Conservation (phyloP, 768 basidiomycete genomes). For the Psilocybe azurescens region DNA sequence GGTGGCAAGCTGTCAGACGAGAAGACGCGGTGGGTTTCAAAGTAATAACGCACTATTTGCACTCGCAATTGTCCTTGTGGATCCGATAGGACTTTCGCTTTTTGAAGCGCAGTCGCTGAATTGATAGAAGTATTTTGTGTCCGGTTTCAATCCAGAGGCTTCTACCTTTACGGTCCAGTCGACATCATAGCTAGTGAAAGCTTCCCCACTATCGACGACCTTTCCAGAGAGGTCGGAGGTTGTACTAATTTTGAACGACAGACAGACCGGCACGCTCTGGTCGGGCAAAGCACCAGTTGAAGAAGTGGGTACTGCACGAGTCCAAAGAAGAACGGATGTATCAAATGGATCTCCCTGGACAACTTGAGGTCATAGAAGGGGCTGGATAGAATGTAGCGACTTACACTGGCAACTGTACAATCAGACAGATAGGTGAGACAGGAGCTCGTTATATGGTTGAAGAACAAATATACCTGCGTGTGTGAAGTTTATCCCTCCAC, state of each 20-base stretch:
- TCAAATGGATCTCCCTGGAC: conserved; percentile 60
- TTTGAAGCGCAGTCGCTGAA: conserved; percentile 60
- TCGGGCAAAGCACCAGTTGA: conserved; percentile 40
- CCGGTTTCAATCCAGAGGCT: conserved; percentile 51
- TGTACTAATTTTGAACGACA: conserved; percentile 49
- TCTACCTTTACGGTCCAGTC: conserved; percentile 68
- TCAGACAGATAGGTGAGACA: neutral
- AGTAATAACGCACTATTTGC: conserved; percentile 44
- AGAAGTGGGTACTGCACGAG: conserved; percentile 50
- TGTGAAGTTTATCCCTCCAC: conserved; percentile 55
- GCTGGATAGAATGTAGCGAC: conserved; percentile 17
- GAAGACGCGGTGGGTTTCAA: neutral
- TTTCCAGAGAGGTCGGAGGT: conserved; percentile 38
- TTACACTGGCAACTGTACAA: conserved; percentile 50
- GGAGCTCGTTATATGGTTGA: neutral
- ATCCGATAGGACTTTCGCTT: conserved; percentile 50
- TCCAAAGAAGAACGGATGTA: conserved; percentile 61
- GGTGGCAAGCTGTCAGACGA: neutral
- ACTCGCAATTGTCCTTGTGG: conserved; percentile 54
- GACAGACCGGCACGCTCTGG: conserved; percentile 55
- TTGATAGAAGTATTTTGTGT: conserved; percentile 59
- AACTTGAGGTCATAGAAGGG: neutral
- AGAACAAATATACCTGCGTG: conserved; percentile 40
- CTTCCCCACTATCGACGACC: conserved; percentile 48
- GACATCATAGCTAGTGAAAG: conserved; percentile 61